A percentile compares a stretch with the other conserved stretches of the same genome.
Conservation (phyloP, 225 moss, liverwort and hornwort genomes). For the Asterella californica region DNA sequence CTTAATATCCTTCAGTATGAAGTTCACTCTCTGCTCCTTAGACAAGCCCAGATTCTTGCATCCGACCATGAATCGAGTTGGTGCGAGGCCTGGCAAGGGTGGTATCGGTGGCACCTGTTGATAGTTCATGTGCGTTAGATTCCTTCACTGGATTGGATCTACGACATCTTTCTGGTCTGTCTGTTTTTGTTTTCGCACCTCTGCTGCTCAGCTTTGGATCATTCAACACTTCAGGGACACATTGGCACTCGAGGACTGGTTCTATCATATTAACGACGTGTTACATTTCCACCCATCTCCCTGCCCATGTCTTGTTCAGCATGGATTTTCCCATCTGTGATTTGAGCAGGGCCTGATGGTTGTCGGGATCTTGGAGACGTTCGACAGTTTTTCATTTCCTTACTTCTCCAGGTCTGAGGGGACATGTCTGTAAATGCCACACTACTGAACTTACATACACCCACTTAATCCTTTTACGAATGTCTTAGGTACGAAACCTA, state of each 20-base stretch:
- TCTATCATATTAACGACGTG: too few species aligned
- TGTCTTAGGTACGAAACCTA: background rate
- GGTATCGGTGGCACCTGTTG: conserved; percentile 53
- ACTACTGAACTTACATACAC: background rate
- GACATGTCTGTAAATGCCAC: background rate
- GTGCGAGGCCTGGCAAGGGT: conserved; percentile 57
- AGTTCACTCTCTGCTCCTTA: conserved; percentile 46
- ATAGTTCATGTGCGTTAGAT: background rate
- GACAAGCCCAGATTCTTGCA: conserved; percentile 50
- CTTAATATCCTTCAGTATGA: conserved; percentile 45
- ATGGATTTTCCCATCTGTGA: background rate
- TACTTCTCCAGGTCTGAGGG: background rate
- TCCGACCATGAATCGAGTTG: conserved; percentile 61
- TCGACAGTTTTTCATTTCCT: background rate
- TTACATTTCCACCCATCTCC: background rate
- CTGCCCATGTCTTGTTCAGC: background rate
- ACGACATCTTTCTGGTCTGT: background rate
- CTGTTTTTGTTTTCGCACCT: background rate
- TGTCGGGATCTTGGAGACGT: background rate
- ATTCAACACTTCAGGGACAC: background rate
- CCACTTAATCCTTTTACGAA: background rate
- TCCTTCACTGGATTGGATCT: background rate
- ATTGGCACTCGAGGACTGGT: background rate
- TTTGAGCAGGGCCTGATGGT: too few species aligned
- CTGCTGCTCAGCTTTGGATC: background rate